phyloP scores from a whole-genome alignment of 2,329 filamentous ascomycete species.

The Leptographium flavum region DNA sequence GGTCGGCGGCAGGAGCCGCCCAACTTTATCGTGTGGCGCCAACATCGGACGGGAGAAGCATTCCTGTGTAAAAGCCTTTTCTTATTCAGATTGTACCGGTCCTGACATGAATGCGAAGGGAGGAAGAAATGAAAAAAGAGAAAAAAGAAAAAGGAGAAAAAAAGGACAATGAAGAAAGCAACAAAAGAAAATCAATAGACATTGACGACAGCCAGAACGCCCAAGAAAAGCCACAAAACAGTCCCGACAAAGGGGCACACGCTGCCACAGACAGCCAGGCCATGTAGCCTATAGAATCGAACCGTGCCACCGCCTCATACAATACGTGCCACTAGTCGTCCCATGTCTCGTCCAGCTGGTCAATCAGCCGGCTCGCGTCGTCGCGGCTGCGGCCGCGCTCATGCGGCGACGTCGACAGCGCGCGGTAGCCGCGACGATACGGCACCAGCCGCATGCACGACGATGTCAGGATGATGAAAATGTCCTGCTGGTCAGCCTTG shows the following conservation, averaged over 20 bases:
- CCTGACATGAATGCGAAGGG: not conserved
- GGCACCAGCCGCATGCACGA: slow-evolving; percentile 56
- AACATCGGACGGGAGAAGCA: no score
- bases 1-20: no score
- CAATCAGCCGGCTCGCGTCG: slow-evolving; percentile 86
- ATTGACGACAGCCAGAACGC: not conserved
- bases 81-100: not conserved
- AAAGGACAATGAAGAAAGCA: not conserved
- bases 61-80: not conserved
- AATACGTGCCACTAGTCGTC: slow-evolving; percentile 43
- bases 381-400: slow-evolving; percentile 42
- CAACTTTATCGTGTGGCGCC: no score
- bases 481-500: slow-evolving; percentile 28
- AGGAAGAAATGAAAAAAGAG: not conserved
- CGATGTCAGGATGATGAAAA: slow-evolving; percentile 53
- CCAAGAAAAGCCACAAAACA: not conserved
- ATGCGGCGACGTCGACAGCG: slow-evolving; percentile 41
- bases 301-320: not conserved
- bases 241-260: not conserved
- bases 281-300: not conserved
- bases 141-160: not conserved
- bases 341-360: slow-evolving; percentile 95
- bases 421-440: slow-evolving; percentile 50
- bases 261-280: not conserved
- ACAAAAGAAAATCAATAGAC: not conserved